These are phyloP conservation scores for Trypanosoma conorhini DNA, from an alignment of 208 protist species.

Conservation along the genomic window DNA sequence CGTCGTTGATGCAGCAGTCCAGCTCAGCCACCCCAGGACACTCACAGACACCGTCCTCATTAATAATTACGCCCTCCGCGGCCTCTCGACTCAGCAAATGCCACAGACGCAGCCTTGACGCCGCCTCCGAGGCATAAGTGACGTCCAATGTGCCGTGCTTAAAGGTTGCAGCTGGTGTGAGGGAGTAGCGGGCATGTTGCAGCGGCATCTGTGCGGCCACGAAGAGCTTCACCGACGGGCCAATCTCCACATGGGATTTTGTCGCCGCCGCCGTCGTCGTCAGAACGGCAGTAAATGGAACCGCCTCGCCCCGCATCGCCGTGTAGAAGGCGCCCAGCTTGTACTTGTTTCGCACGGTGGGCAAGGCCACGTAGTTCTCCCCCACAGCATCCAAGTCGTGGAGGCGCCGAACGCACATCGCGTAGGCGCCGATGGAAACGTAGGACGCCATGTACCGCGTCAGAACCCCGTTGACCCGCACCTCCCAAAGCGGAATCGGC, in stretches of 20 bases:
- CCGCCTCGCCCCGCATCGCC: conserved; percentile 30
- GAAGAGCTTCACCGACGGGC: conserved; percentile 44
- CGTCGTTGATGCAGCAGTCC: conserved; percentile 33
- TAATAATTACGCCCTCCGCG: conserved; percentile 50
- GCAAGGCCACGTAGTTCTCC: conserved; percentile 67
- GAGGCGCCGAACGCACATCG: conserved; percentile 49
- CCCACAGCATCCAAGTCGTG: conserved; percentile 41
- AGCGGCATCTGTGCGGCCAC: conserved; percentile 77
- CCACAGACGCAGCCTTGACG: conserved; percentile 64
- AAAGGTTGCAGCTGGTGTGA: conserved; percentile 63
- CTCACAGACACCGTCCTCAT: conserved; percentile 80
- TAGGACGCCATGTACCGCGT: conserved; percentile 72
- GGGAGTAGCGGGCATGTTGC: conserved; percentile 65
- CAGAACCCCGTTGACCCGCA: conserved; percentile 37
- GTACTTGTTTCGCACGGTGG: conserved; percentile 38
- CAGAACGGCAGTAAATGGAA: conserved; percentile 37
- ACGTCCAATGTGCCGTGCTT: conserved; percentile 43
- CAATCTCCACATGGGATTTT: conserved; percentile 1
- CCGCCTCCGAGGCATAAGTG: conserved; percentile 53
- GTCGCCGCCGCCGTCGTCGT: neutral
- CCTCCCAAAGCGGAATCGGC: conserved; percentile 68
- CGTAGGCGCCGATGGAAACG: conserved; percentile 59
- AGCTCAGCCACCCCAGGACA: conserved; percentile 37
- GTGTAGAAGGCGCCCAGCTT: conserved; percentile 53
- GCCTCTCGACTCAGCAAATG: conserved; percentile 81